These are phyloP conservation scores for sorghum (Sorghum bicolor) DNA, from an alignment of 176 grass and related monocot genomes.

Conservation along the genomic window Sorghum_bicolor_NCBIv3 NC_012879.2:55080501-55081000, in stretches of 20 bases:
- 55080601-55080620: not conserved
- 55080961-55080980: not conserved
- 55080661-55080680: constrained; percentile 24
- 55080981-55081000: not conserved
- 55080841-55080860: constrained; percentile 6
- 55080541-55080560: not conserved
- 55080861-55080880: not conserved
- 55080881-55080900: not conserved
- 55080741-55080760: not conserved
- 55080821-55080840: constrained; percentile 1
- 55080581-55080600: not conserved
- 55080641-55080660: constrained; percentile 20
- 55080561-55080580: not conserved
- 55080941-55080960: not conserved
- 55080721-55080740: too few species aligned
- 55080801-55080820: not conserved
- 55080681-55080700: not conserved
- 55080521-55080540: not conserved
- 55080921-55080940: constrained; percentile 5
- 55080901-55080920: not conserved
- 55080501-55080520: not conserved
- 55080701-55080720: constrained; percentile 4
- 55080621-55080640: not conserved
- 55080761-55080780: not conserved
- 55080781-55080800: not conserved